A percentile compares a stretch with the other conserved stretches of the same genome.
These are phyloP conservation scores for Pythium brachiatum DNA, from an alignment of 352 stramenopile genomes.

Conservation along the genomic window DNA sequence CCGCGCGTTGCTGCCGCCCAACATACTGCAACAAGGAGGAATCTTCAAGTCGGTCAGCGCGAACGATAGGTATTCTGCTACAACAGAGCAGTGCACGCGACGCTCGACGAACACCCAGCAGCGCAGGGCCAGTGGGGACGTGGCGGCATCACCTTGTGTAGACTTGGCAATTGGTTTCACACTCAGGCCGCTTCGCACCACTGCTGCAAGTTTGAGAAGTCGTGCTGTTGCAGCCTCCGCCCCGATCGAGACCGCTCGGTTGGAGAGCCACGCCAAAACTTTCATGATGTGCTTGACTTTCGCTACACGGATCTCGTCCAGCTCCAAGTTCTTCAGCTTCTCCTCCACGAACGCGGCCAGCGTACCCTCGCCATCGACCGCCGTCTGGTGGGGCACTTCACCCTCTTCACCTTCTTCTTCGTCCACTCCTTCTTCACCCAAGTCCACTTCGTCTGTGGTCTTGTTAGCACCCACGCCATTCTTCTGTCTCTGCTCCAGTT, in stretches of 20 bases:
- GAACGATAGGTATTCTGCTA: conserved; percentile 74
- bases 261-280: conserved; percentile 46
- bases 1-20: conserved; percentile 63
- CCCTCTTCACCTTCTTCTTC: conserved; percentile 34
- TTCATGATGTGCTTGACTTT: conserved; percentile 62
- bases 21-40: conserved; percentile 71
- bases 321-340: conserved; percentile 20
- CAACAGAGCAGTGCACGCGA: conserved; percentile 62
- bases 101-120: conserved; percentile 75
- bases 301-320: conserved; percentile 32
- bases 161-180: conserved; percentile 24
- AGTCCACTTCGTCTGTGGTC: neutral
- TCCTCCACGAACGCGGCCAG: conserved; percentile 28
- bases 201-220: conserved; percentile 48
- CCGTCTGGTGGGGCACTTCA: neutral
- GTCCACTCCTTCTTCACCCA: neutral
- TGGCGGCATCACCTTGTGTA: conserved; percentile 15
- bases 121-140: neutral
- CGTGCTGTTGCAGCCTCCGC: conserved; percentile 44
- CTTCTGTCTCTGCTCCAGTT: conserved; percentile 19
- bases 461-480: neutral
- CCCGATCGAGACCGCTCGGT: conserved; percentile 32
- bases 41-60: conserved; percentile 37
- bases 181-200: conserved; percentile 47
- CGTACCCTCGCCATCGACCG: conserved; percentile 26